Base-by-base conservation (phyloP, 2,329 filamentous ascomycete genomes). In the Drechslerella stenobrocha region DNA sequence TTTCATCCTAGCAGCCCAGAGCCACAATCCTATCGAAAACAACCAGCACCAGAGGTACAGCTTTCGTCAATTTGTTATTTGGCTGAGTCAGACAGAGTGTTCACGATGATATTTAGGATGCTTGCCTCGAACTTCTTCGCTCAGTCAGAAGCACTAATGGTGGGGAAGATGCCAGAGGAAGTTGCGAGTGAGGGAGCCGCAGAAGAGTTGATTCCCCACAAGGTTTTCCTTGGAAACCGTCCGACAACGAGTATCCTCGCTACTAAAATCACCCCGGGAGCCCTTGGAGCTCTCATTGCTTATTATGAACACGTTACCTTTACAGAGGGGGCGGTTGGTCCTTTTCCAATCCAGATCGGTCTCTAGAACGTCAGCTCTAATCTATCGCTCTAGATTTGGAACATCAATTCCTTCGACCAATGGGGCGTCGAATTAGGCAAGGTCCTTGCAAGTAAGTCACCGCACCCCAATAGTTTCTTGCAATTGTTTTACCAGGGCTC, bases 281-380 rank as follows among this genome's bases (percentile, higher is more conserved):
- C 95, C 74, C 84, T 98, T 47, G 93, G 93, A 75, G 92, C 93
- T 2, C 80, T 98, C 74, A 98, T 98, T 74, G 92, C 90, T 72
- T 98, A 97, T 83, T 98, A 98, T 79, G 93, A 98, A 83, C 93
- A 98, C 80, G 80, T 97, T 70, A 97, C 93, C 59, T 98, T 98
- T 78, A 95, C 89, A 34, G 93, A 98, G 80, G 93, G 93, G 74
- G 92, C 91, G 52, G 82, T 69, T 28, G 44, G 64, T 57, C 15
- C 2, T 1, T 11, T 1, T 24, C 20, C 18, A n/a, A 9, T n/a
- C 26, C 6, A 2, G 8, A 8, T 26, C 1, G 2, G 23, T 30
- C 15, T 22, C 6, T 3, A 11, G 24, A 22, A 45, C 15, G 13
- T 7, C 8, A 6, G 8, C 23, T 15, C 52, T 69, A 52, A 63